phyloP scores from a whole-genome alignment of 2,329 filamentous ascomycete genomes.

The Biscogniauxia mediterranea region DNA sequence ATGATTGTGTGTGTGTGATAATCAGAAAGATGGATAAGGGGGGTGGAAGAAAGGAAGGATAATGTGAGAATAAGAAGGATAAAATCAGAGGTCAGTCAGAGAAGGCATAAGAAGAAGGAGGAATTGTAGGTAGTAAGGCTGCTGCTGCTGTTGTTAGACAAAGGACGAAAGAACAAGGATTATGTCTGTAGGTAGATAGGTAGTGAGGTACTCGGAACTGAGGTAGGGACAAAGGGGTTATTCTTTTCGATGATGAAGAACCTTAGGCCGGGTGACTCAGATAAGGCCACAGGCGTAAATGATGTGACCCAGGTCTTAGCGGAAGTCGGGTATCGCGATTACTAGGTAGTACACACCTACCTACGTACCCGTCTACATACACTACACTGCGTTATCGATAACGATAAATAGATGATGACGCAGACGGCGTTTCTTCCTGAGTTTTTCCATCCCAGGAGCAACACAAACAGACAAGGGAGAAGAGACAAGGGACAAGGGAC shows the following conservation, averaged over 20 bases:
- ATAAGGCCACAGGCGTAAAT: constrained; percentile 14
- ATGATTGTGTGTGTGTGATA: neutral
- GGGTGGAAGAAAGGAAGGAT: neutral
- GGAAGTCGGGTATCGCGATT: neutral
- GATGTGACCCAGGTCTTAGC: constrained; percentile 9
- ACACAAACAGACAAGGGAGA: neutral
- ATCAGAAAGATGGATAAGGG: neutral
- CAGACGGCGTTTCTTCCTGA: neutral
- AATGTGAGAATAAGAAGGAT: neutral
- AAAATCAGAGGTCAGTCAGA: too few species aligned
- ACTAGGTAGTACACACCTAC: neutral
- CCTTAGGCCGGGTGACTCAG: constrained; percentile 31
- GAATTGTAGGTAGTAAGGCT: too few species aligned
- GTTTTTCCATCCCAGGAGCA: neutral
- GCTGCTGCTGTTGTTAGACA: constrained; percentile 6
- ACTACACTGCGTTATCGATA: neutral
- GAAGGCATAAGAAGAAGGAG: neutral
- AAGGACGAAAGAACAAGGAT: neutral
- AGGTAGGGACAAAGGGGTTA: constrained; percentile 18
- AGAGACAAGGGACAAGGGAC: too few species aligned
- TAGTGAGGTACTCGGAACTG: too few species aligned
- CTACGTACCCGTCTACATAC: too few species aligned
- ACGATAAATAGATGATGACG: neutral
- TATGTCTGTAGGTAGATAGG: too few species aligned
- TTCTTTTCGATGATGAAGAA: constrained; percentile 7